Percentiles rank a stretch among this genome's conserved stretches.
Evolutionary conservation across 176 grass and related monocot species (phyloP).

Genomic region (Oryza meyeriana): DNA sequence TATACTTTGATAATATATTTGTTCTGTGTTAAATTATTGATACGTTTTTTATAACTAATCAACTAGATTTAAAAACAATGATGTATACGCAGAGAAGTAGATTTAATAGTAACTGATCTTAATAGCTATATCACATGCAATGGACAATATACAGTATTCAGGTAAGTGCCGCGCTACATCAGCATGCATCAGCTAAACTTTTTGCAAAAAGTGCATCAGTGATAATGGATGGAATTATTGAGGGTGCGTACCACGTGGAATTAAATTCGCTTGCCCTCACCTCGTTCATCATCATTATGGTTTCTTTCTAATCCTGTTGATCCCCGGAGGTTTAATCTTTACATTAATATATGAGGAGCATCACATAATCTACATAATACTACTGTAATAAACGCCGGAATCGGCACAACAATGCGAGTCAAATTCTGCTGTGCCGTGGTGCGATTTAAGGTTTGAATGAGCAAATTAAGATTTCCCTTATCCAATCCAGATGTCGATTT

Average conservation of each 20-base stretch:
- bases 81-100: too few relatives aligned
- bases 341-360: not conserved
- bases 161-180: too few relatives aligned
- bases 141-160: too few relatives aligned
- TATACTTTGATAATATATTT: too few relatives aligned
- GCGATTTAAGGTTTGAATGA: not conserved
- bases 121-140: too few relatives aligned
- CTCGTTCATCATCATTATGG: not conserved
- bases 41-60: too few relatives aligned
- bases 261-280: not conserved
- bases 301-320: not conserved
- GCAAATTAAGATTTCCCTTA: not conserved
- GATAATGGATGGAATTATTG: not conserved
- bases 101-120: too few relatives aligned
- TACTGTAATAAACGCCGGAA: not conserved
- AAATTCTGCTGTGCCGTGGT: not conserved
- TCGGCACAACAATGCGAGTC: not conserved
- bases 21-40: too few relatives aligned
- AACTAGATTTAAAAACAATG: too few relatives aligned
- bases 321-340: not conserved
- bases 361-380: too few relatives aligned
- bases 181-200: not conserved
- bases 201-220: not conserved
- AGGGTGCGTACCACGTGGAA: not conserved
- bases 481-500: not conserved